Conservation (phyloP, 2,329 filamentous ascomycete genomes). For the Sphaerulina vaccinii region DNA sequence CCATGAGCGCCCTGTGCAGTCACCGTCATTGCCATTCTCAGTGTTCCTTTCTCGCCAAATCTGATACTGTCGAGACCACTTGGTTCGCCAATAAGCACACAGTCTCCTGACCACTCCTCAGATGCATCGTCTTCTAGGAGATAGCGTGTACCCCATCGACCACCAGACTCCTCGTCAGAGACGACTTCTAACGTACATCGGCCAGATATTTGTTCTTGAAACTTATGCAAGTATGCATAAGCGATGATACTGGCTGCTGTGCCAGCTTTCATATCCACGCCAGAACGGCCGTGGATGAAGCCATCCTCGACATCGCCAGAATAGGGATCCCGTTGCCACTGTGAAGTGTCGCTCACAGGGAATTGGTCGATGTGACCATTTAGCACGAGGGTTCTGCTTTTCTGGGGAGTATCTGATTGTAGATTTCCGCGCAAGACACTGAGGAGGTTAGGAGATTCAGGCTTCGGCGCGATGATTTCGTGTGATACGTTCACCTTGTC, state of each 20-base stretch:
- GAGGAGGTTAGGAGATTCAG: conserved; percentile 39
- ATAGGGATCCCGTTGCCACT: conserved; percentile 42
- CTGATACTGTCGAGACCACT: conserved; percentile 41
- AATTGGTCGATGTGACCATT: conserved; percentile 49
- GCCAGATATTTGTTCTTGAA: conserved; percentile 19
- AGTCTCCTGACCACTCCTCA: conserved; percentile 40
- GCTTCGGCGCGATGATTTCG: conserved; percentile 35
- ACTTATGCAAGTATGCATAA: conserved; percentile 36
- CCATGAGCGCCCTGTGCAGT: conserved; percentile 41
- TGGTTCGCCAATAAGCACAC: conserved; percentile 44
- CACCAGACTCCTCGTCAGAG: conserved; percentile 45
- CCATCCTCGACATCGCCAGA: conserved; percentile 39
- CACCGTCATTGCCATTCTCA: conserved; percentile 42
- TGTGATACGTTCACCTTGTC: too few relatives aligned
- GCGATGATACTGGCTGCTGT: conserved; percentile 44
- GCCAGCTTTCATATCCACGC: conserved; percentile 48
- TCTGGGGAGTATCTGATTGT: not conserved
- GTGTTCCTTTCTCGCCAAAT: conserved; percentile 46
- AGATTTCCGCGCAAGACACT: conserved; percentile 34
- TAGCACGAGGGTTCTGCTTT: conserved; percentile 37
- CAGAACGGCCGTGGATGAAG: conserved; percentile 41
- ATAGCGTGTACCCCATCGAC: conserved; percentile 40
- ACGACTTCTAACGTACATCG: conserved; percentile 36
- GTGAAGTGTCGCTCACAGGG: conserved; percentile 36
- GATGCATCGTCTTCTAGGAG: conserved; percentile 37